Conservation (phyloP, 2,329 filamentous ascomycete species). For the Exophiala dermatitidis region DNA sequence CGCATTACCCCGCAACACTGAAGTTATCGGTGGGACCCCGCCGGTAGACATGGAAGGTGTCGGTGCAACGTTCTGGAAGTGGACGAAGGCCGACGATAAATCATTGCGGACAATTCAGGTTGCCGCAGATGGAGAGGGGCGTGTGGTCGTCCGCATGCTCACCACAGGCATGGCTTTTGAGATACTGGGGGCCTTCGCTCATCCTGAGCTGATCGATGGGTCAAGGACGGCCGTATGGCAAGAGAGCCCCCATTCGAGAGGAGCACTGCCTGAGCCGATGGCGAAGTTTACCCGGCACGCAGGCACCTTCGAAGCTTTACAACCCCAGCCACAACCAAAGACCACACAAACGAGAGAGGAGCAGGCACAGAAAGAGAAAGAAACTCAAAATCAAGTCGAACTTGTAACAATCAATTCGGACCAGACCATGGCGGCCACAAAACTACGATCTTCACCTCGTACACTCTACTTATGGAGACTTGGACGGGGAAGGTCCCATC, state of each 20-base stretch:
- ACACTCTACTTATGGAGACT: slow-evolving; percentile 21
- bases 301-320: slow-evolving; percentile 11
- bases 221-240: slow-evolving; percentile 21
- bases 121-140: slow-evolving; percentile 15
- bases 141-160: slow-evolving; percentile 16
- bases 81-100: slow-evolving; percentile 2
- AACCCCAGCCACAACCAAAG: not conserved
- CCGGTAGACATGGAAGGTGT: slow-evolving; percentile 8
- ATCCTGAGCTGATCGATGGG: slow-evolving; percentile 20
- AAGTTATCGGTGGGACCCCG: not conserved
- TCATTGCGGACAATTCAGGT: slow-evolving; percentile 8
- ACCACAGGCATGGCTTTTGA: slow-evolving; percentile 8
- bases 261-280: not conserved
- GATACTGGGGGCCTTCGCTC: slow-evolving; percentile 5
- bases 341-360: not conserved
- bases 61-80: slow-evolving; percentile 13
- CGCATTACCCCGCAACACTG: slow-evolving; percentile 1
- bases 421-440: slow-evolving; percentile 17
- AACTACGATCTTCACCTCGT: slow-evolving; percentile 9
- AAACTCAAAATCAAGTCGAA: slow-evolving; percentile 1
- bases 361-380: not conserved
- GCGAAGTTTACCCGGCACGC: slow-evolving; percentile 14
- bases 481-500: not conserved
- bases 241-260: slow-evolving; percentile 3
- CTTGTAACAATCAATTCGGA: slow-evolving; percentile 15